Base-by-base conservation (phyloP, 1,284 basidiomycete species). In the Rhodotorula glutinis region DNA sequence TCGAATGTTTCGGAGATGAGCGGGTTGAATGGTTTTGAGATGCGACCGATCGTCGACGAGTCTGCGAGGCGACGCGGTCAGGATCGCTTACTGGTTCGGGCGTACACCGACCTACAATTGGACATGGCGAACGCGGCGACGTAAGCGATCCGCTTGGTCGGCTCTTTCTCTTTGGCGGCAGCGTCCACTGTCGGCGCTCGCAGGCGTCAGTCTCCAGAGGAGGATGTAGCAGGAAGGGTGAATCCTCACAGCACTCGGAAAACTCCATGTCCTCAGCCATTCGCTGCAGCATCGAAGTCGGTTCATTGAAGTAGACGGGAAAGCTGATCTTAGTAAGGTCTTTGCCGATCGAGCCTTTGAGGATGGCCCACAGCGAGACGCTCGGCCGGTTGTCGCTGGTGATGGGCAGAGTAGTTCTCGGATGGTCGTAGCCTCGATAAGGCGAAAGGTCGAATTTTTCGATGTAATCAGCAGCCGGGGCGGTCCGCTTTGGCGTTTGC, bases 81-180 rank as follows among this genome's bases (percentile, higher is more conserved):
- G 49, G 4, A 17, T 11, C 5, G n/a, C 2, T 17, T 16, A 14
- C 4, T 7, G 25, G 11, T 16, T 1, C 2, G 27, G 17, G 25
- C 13, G 13, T 27, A 16, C 4, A 25, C 2, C 11, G 49, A 51
- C 49, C 16, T 11, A 51, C 49, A 98, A 80, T 98, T 98, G 51
- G 90, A 92, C 91, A 96, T 96, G 3, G 93, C 95, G 79, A 98
- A 98, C 0, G 92, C 95, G 17, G 90, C 92, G 5, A 98, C 92
- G 76, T 88, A 98, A 0, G 92, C 93, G 65, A 97, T 87, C 11
- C 95, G 86, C 65, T 87, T 86, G 56, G 89, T 84, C 10, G 91
- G 86, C 76, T 96, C 91, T 44, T 79, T 77, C 76, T 95, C 90
- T 59, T 82, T 81, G 2, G 86, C 86, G 17, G 95, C 95, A 4